phyloP scores from a whole-genome alignment of 768 basidiomycete species.

The Pulveroboletus sp. region DNA sequence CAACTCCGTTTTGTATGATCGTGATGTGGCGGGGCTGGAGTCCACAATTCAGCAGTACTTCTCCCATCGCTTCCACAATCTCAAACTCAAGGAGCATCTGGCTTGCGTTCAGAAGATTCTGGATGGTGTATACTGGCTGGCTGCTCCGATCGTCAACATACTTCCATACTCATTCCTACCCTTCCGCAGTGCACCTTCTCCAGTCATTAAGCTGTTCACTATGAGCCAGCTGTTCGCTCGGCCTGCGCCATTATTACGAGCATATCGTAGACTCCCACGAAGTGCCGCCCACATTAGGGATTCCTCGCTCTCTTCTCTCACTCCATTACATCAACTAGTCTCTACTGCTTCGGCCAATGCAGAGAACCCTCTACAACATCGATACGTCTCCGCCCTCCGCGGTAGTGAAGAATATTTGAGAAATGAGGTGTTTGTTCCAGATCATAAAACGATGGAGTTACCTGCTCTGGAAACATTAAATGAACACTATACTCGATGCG shows the following conservation, averaged over 20 bases:
- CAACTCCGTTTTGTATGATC: neutral
- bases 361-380: neutral
- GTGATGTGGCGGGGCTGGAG: neutral
- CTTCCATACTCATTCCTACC: neutral
- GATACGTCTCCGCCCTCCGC: neutral
- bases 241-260: neutral
- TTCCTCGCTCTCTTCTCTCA: neutral
- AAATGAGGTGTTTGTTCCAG: neutral
- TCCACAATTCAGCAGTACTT: neutral
- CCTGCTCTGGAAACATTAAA: neutral
- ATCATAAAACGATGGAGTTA: neutral
- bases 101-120: neutral
- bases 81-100: neutral
- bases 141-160: no score
- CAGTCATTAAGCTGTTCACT: no score
- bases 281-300: neutral
- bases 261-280: neutral
- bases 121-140: neutral
- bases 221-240: no score
- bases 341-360: neutral
- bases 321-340: neutral
- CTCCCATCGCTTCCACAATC: slow-evolving; percentile 10
- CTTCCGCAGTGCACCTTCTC: no score
- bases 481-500: slow-evolving; percentile 1
- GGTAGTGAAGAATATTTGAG: neutral